These are phyloP conservation scores for Colletotrichum sp. DNA, from an alignment of 2,329 filamentous ascomycete genomes.

Conservation along the genomic window DNA sequence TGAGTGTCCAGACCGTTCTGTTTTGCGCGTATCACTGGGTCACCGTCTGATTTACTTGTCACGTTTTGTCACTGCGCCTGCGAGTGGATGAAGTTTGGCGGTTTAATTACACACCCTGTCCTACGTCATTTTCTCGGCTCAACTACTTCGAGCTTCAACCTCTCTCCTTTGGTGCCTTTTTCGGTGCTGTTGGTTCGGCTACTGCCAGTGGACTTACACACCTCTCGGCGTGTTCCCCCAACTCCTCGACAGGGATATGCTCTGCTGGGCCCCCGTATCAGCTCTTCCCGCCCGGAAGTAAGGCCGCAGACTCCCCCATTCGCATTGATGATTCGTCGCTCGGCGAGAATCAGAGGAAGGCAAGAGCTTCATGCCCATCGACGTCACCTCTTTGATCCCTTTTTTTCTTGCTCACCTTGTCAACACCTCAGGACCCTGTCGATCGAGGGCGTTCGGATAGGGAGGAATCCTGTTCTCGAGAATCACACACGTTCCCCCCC, in stretches of 20 bases:
- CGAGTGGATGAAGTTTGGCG: background rate
- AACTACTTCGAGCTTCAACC: background rate
- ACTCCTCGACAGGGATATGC: background rate
- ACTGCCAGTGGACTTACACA: background rate
- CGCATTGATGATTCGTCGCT: background rate
- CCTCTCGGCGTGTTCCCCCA: background rate
- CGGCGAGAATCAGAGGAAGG: background rate
- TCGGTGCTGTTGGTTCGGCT: background rate
- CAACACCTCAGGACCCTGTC: background rate
- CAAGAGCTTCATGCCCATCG: background rate
- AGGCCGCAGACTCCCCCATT: background rate
- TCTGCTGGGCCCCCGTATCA: background rate
- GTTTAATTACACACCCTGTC: background rate
- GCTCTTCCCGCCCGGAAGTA: background rate
- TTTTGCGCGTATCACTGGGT: background rate
- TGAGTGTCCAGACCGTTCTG: constrained; percentile 13
- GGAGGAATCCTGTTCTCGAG: background rate
- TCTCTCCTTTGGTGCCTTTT: background rate
- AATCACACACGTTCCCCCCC: background rate
- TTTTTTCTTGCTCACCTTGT: background rate
- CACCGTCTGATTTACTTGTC: background rate
- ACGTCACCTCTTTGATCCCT: background rate
- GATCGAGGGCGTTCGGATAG: background rate
- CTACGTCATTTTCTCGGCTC: constrained; percentile 4
- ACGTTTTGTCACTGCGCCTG: background rate